Base-by-base conservation (phyloP, 2,329 filamentous ascomycete genomes). In the Penicillium sp. region DNA sequence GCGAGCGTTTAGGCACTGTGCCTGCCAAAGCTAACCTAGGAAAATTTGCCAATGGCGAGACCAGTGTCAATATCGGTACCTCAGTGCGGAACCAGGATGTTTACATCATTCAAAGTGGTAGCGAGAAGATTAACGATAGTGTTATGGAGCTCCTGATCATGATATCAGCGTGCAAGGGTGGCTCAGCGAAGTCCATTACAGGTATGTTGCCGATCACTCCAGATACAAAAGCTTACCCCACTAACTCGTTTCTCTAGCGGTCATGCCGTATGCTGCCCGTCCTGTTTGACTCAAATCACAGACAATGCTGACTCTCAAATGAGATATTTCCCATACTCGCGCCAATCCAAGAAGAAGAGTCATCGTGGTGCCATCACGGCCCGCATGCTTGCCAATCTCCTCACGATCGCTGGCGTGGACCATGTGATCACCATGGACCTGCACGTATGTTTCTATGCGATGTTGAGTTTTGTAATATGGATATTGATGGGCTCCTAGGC, bases 91-190 rank as follows among this genome's bases (percentile, higher is more conserved):
- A 99, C 74, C 95, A 97, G 77, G 93, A 99, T 84, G 93, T 99
- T 69, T 99, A 97, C 77, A 93, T 99, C 73, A 89, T 99, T 60
- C 94, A 99, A 81, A 97, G 93, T 62, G 94, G 94, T 64, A 97
- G 94, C 78, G 84, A 87, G 73, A 91, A 89, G 79, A 96, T 97
- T 83, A 99, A 99, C 76, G 94, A 99, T 79, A 95, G 91, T 71
- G 92, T 99, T 73, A 97, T 99, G 92, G 94, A 99, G 82, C 84
- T 99, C 73, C 85, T 99, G 73, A 97, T 99, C 77, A 96, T 99
- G 91, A 97, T 97, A 70, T 94, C 91, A 65, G 94, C 94, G 67
- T 99, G 94, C 84, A 97, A 97, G 78, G 93, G 94, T 71, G 94
- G 93, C 65, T 97, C 94, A 54, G 91, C 94, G 62, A 96, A 93